Evolutionary conservation across 129 eudicot genomes (phyloP), one percentile per base, ranked within the genome.

Genomic region (Silybum marianum): DNA sequence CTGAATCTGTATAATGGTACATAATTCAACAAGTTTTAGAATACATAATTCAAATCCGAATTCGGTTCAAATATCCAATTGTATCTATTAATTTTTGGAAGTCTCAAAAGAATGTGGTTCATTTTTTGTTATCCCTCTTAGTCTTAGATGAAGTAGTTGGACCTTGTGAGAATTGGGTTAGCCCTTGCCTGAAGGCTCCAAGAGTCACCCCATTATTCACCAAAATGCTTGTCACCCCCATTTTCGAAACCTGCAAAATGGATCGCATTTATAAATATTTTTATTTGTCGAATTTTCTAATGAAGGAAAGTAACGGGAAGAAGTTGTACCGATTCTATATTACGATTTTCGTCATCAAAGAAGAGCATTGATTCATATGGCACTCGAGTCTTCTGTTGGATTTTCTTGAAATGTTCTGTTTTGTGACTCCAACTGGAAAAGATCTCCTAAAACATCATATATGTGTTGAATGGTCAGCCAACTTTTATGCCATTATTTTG

Each of bases 391-490:
- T 81, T 86, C 69, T 89, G 46, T 34, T 90, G 88, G 67, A 95
- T 95, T 86, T 84, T 88, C 83, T 95, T 91, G 83, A 95, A 95
- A 83, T 95, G 98, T 66, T 95, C 97, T 22, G 98, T 95, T 87
- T 95, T 95, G 88, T 95, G 98, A 16, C 86, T 88, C 94, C 94
- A 92, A 78, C 98, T 95, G 83, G 98, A 95, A 87, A 83, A 95
- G 69, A 95, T 95, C 81, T 92, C 98, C 98, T 95, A 86, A 48
- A 90, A 81, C 38, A 71, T 69, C 39, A 21, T 75, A 28, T 21
- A 13, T 78, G 62, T 1, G 32, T 16, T 48, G 2, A 9, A 38
- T 19, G 30, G 8, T 51, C 79, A 60, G 60, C 46, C 39, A 23
- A 42, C 1, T 84, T 62, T 19, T 71, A 22, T 42, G 78, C 38